Evolutionary conservation across 2,329 filamentous ascomycete species (phyloP), one percentile per base, ranked within the genome.

Genomic region (Fusarium oxysporum): DNA sequence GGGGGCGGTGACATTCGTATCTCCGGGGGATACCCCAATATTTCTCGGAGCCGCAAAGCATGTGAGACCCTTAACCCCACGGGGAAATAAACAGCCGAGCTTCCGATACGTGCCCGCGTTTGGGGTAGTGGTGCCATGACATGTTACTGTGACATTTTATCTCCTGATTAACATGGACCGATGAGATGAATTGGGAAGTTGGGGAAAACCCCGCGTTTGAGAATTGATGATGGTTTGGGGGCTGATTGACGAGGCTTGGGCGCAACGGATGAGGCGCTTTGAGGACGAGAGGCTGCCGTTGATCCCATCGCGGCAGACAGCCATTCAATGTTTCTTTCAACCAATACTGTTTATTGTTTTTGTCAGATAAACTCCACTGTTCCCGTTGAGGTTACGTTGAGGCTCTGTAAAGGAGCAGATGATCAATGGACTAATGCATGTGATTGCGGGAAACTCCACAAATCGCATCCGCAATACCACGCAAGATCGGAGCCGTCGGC

Each of bases 71-170:
- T 43, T 30, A 37, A 69, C 66, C 66, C 66, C 66, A 65, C 51
- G 66, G 66, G 66, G 66, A 69, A 53, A 54, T 5, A 3, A 44
- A 14, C 54, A 32, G 58, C 58, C 65, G 66, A 64, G 30, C 35
- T 48, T 69, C 66, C 66, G 66, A 69, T 69, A 69, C 58, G 65
- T 69, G 66, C 66, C 66, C 66, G 65, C 66, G 51, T 47, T 65
- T 65, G 43, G 55, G 55, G 41, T 51, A 51, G 19, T 50, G 41
- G 55, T 62, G 38, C 28, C 47, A 47, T 61, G 16, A 30, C 35
- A 55, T 54, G 25, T 51, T 53, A 32, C 47, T 25, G 35, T 68
- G 65, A 48, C 41, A 7, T 21, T 12, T 23, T 54, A 14, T 69
- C 66, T 69, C 66, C 45, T 69, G 66, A 69, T 53, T 1, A 23